Evolutionary conservation across 208 protist genomes (phyloP), one percentile per base, ranked within the genome.

Genomic region (Crithidia fasciculata): DNA sequence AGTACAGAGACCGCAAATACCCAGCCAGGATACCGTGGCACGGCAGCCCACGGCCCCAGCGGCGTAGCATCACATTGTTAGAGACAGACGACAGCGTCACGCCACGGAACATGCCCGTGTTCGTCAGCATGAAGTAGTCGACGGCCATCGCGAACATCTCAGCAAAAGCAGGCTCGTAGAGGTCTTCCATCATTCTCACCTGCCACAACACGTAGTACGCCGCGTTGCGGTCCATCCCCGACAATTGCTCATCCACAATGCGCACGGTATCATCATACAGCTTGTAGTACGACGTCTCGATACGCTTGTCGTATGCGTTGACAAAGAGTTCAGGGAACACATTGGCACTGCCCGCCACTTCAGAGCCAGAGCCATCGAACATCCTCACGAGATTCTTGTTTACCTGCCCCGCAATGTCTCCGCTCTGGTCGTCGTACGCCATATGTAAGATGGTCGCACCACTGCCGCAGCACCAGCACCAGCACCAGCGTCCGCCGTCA

Each of bases 21-120:
- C 62, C 62, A 5, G 62, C 47, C 49, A 67, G 10, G 15, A 50
- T 36, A 4, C 47, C 62, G 15, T 67, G 62, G 37, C 62, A 67
- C 49, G 62, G 62, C 62, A 67, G 13, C 2, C 62, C 62, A 18
- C 62, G 62, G 15, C 62, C 62, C 62, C 44, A 56, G 49, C 62
- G 62, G n/a, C 62, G 62, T 36, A 57, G 9, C 4, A 67, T 39
- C 12, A 67, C 62, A 37, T 67, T 67, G 41, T 45, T 67, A 4
- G 62, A 45, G 36, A 67, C 49, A 4, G 62, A 50, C 2, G 62
- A 67, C 44, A 67, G 18, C 62, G 39, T 67, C 2, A 5, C 49
- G 2, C 62, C 62, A 37, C 62, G 62, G 44, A 67, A 67, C 4
- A 67, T 37, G 5, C 37, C 62, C 10, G 50, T 28, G 16, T 67